Base-by-base conservation (phyloP, 257 asterid species). In the Solanum gracilifrons region DNA sequence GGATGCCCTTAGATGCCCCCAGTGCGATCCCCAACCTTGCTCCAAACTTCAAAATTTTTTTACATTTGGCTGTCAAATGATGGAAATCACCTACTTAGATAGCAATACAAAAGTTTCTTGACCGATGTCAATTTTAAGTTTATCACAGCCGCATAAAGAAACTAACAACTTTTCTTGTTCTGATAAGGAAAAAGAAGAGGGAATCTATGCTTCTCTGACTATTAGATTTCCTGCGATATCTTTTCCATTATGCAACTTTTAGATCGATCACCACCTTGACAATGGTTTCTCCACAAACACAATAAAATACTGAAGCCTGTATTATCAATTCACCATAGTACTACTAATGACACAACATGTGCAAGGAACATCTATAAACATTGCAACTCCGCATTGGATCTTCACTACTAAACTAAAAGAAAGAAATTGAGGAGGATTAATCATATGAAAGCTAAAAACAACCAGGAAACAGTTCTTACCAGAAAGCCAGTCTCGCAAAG, bases 1-100 rank as follows among this genome's bases (percentile, higher is more conserved):
- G 95, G 87, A 96, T 90, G 85, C 98, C 98, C 89, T 95, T 95
- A 6, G 99, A 92, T 79, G 99, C 93, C 74, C 94, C 97, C 77
- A 95, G 62, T 10, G 98, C 98, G 32, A 96, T 90, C 29, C 89
- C 93, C 91, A 96, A 83, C 88, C 98, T 93, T 73, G 93, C 93
- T 86, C 91, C 93, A 76, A 95, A 95, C 90, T 88, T 91, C 69
- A 93, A 88, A 15, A 92, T 91, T 89, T 92, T 89, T 84, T 87
- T 92, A 75, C 90, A 88, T 87, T 88, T 92, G 33, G 91, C 98
- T 95, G 93, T 68, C 86, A 87, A 84, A 82, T 48, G 43, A 82
- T 9, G 31, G 27, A 82, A 82, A 82, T 82, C 71, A 82, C 85
- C 85, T 29, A 82, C 31, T 82, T 66, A 82, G 43, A 82, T 31